These are phyloP conservation scores for Leccinum barrowsii DNA, from an alignment of 768 basidiomycete genomes.

Conservation along the genomic window DNA sequence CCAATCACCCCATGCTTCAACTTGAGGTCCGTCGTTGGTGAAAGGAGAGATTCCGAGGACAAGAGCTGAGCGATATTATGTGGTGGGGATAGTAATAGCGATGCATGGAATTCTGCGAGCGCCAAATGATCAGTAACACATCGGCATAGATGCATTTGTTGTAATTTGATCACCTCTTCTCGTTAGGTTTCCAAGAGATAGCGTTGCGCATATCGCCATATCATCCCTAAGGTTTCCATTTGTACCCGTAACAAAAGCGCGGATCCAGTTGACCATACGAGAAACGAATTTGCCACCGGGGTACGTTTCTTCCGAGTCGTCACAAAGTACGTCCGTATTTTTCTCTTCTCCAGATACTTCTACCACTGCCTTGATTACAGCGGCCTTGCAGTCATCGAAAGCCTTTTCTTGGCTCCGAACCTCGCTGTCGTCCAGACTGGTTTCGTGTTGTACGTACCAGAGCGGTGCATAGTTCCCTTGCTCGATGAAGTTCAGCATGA, in stretches of 20 bases:
- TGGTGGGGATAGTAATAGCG: constrained; percentile 60
- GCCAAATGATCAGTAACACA: constrained; percentile 7
- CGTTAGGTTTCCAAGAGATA: constrained; percentile 79
- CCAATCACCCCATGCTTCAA: constrained; percentile 88
- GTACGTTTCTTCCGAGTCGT: constrained; percentile 48
- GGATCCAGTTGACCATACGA: constrained; percentile 76
- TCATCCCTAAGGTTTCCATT: constrained; percentile 55
- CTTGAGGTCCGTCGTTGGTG: constrained; percentile 62
- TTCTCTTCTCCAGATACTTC: constrained; percentile 81
- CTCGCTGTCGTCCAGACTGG: constrained; percentile 37
- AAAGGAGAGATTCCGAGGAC: constrained; percentile 53
- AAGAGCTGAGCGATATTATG: constrained; percentile 62
- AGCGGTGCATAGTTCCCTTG: constrained; percentile 61
- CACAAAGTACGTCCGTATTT: constrained; percentile 77
- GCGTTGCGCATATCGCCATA: constrained; percentile 76
- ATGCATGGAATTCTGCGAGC: constrained; percentile 52
- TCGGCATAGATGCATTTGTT: not conserved
- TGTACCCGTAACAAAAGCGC: constrained; percentile 43
- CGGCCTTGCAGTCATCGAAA: constrained; percentile 81
- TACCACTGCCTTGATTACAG: constrained; percentile 80
- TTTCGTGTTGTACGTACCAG: constrained; percentile 48
- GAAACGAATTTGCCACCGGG: constrained; percentile 72
- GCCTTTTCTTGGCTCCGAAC: constrained; percentile 63
- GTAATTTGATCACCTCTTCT: constrained; percentile 55
- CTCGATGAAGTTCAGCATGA: constrained; percentile 74